Conservation (phyloP, 306 rosid genomes). For the Quercus glauca region DNA sequence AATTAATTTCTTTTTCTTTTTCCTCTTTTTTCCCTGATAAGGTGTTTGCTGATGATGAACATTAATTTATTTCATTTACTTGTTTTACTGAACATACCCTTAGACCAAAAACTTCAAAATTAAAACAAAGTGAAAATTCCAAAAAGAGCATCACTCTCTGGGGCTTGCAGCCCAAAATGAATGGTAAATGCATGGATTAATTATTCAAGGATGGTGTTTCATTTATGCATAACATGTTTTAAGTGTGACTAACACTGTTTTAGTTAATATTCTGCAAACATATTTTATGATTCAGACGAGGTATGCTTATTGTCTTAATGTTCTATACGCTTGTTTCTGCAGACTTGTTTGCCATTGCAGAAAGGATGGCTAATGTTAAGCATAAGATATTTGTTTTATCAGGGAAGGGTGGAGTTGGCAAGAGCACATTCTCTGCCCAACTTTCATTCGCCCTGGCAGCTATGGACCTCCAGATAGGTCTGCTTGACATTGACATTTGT, state of each 20-base stretch:
- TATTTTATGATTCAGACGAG: neutral
- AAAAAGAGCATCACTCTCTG: neutral
- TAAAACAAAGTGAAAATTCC: neutral
- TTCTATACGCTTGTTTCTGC: slow-evolving; percentile 25
- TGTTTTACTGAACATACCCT: no score
- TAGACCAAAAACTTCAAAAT: neutral
- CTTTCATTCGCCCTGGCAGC: slow-evolving; percentile 85
- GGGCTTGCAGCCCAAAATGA: neutral
- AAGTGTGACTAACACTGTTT: neutral
- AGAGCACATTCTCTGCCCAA: slow-evolving; percentile 93
- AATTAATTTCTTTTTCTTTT: neutral
- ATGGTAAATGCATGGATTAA: neutral
- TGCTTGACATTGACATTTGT: slow-evolving; percentile 61
- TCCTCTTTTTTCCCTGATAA: no score
- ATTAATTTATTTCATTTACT: no score
- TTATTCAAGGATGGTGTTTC: neutral
- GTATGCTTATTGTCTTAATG: neutral
- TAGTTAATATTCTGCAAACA: neutral
- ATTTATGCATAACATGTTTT: neutral
- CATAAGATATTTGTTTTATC: slow-evolving; percentile 87
- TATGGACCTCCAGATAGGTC: slow-evolving; percentile 86
- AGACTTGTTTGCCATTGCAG: slow-evolving; percentile 79
- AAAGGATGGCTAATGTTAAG: slow-evolving; percentile 88
- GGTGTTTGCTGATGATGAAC: no score
- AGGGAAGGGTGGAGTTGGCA: slow-evolving; percentile 95